phyloP scores from a whole-genome alignment of 2,329 filamentous ascomycete species.

The Zymoseptoria ardabiliae region DNA sequence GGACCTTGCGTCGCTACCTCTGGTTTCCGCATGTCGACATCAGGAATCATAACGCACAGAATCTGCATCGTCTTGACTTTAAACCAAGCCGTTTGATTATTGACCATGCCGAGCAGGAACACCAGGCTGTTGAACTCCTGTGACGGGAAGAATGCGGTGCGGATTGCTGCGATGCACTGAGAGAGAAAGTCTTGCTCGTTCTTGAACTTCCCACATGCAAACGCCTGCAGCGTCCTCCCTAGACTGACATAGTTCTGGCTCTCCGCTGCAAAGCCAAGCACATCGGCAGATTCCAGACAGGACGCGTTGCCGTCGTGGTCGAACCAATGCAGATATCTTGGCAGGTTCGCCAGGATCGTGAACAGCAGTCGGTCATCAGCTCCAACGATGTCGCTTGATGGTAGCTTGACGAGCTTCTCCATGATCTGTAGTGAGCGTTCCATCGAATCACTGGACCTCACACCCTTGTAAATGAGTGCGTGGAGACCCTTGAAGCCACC shows the following conservation, averaged over 20 bases:
- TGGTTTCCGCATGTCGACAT: conserved; percentile 85
- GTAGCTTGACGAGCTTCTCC: conserved; percentile 69
- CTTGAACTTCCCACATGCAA: conserved; percentile 59
- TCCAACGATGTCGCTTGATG: conserved; percentile 73
- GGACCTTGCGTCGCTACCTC: conserved; percentile 87
- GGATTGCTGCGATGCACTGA: conserved; percentile 66
- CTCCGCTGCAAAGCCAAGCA: conserved; percentile 66
- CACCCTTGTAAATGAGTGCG: conserved; percentile 78
- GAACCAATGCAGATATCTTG: conserved; percentile 72
- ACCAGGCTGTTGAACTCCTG: conserved; percentile 79
- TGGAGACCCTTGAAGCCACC: conserved; percentile 81
- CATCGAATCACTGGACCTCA: conserved; percentile 78
- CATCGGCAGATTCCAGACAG: conserved; percentile 57
- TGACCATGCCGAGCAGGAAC: conserved; percentile 84
- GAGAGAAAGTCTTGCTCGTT: conserved; percentile 67
- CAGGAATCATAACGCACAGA: conserved; percentile 73
- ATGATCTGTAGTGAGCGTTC: conserved; percentile 70
- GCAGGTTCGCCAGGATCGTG: conserved; percentile 83
- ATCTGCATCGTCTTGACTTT: conserved; percentile 90
- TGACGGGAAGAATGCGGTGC: conserved; percentile 69
- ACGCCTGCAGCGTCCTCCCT: conserved; percentile 61
- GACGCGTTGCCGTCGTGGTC: conserved; percentile 55
- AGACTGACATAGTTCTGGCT: conserved; percentile 62
- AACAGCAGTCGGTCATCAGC: conserved; percentile 77
- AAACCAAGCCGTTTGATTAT: conserved; percentile 82